Evolutionary conservation across 345 rosid genomes (phyloP).

Genomic region (Arabidopsis suecica): DNA sequence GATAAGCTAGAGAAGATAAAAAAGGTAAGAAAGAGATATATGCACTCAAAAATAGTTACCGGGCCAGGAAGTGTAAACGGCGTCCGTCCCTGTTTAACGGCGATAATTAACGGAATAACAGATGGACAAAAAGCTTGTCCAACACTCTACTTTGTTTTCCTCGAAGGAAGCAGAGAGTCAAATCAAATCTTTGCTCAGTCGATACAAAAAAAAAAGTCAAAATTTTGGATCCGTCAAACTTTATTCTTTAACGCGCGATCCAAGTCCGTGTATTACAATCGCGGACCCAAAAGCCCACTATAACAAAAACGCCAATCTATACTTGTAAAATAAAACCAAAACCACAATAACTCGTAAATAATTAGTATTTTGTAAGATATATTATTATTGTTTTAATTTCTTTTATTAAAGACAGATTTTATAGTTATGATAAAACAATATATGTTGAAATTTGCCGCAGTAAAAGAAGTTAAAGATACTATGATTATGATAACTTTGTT

Average conservation of each 20-base stretch:
- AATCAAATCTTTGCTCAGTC: constrained; percentile 23
- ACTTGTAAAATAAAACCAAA: no score
- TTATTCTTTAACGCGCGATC: neutral
- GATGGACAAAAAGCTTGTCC: constrained; percentile 7
- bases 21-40: neutral
- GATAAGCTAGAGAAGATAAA: neutral
- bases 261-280: constrained; percentile 14
- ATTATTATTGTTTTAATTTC: no score
- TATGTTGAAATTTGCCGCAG: neutral
- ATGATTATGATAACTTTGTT: neutral
- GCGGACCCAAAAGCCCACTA: neutral
- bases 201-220: constrained; percentile 18
- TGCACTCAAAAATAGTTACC: constrained; percentile 23
- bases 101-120: constrained; percentile 22
- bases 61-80: constrained; percentile 43
- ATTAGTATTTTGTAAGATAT: no score
- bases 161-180: constrained; percentile 29
- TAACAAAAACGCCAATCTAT: no score
- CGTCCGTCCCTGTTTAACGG: constrained; percentile 37
- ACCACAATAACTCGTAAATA: no score
- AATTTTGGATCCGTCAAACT: constrained; percentile 5
- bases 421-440: no score
- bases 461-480: no score
- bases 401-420: no score
- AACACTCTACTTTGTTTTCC: constrained; percentile 13